Conservation (phyloP, 2,329 filamentous ascomycete genomes). For the Venturia aucupariae region DNA sequence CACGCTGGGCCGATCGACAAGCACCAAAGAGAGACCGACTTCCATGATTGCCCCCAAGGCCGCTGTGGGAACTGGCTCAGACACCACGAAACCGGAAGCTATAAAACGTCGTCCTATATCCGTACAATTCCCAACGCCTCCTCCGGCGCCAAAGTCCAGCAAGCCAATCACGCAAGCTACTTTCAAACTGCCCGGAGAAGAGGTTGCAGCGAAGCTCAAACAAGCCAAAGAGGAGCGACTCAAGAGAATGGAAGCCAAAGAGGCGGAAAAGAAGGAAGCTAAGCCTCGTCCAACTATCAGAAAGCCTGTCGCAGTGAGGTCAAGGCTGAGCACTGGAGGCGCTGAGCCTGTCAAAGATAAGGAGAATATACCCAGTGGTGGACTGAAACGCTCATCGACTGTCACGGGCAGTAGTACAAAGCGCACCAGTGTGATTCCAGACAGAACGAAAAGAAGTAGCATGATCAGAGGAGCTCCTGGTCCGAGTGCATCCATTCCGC, state of each 20-base stretch:
- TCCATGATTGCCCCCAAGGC: conserved; percentile 16
- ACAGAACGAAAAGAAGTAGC: background rate
- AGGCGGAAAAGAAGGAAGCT: conserved; percentile 30
- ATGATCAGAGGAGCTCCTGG: background rate
- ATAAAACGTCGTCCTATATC: conserved; percentile 39
- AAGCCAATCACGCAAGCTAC: conserved; percentile 41
- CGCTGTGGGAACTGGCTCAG: conserved; percentile 16
- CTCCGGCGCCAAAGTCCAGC: conserved; percentile 38
- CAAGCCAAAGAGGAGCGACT: conserved; percentile 40
- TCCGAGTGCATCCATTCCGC: background rate
- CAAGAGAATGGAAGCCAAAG: conserved; percentile 34
- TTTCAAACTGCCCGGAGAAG: conserved; percentile 45
- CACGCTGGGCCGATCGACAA: conserved; percentile 5
- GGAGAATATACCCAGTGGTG: background rate
- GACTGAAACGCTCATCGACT: conserved; percentile 10
- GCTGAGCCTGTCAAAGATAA: background rate
- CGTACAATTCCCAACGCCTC: conserved; percentile 38
- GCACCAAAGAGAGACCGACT: conserved; percentile 14
- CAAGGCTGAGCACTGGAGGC: conserved; percentile 29
- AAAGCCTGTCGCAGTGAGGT: conserved; percentile 31
- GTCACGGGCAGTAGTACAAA: conserved; percentile 9
- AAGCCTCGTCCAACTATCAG: conserved; percentile 35
- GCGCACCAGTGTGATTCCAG: background rate
- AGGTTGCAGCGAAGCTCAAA: conserved; percentile 43
- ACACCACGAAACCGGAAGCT: conserved; percentile 23